Conservation (phyloP, 2,329 filamentous ascomycete species). For the Neurospora sp. region DNA sequence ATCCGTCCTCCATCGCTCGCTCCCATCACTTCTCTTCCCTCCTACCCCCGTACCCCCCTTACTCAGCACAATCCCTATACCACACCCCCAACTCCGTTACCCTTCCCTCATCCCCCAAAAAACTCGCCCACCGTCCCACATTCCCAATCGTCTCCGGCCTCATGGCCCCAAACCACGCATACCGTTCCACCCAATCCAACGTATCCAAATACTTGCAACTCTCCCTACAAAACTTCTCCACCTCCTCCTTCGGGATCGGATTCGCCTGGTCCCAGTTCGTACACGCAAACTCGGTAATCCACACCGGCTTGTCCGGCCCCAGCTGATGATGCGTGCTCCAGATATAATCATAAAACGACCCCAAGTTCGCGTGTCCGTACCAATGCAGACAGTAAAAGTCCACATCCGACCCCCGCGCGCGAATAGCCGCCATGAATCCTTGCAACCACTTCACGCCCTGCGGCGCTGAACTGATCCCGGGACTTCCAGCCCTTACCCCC, state of each 20-base stretch:
- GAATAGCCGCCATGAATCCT: conserved; percentile 11
- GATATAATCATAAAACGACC: conserved; percentile 17
- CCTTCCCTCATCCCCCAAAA: conserved; percentile 13
- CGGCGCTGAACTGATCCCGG: conserved; percentile 15
- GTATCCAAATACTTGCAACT: conserved; percentile 15
- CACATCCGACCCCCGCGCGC: conserved; percentile 10
- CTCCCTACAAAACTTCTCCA: conserved; percentile 15
- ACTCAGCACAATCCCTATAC: conserved; percentile 10
- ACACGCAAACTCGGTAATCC: conserved; percentile 17
- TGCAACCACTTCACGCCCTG: conserved; percentile 14
- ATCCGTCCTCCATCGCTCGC: neutral
- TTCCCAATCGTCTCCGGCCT: conserved; percentile 11
- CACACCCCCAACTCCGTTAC: conserved; percentile 13
- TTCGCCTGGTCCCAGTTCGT: conserved; percentile 15
- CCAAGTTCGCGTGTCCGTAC: conserved; percentile 13
- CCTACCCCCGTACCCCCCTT: neutral
- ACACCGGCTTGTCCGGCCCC: conserved; percentile 12
- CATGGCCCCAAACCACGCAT: conserved; percentile 19
- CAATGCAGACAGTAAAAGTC: conserved; percentile 18
- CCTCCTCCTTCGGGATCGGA: conserved; percentile 12
- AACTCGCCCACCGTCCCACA: conserved; percentile 14
- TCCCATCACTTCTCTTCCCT: neutral
- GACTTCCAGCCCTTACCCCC: conserved; percentile 12
- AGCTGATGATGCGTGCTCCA: conserved; percentile 16
- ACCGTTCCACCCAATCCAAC: conserved; percentile 18